phyloP scores from a whole-genome alignment of 805 yeast genomes.

The Saccharomycopsis fermentans region DNA sequence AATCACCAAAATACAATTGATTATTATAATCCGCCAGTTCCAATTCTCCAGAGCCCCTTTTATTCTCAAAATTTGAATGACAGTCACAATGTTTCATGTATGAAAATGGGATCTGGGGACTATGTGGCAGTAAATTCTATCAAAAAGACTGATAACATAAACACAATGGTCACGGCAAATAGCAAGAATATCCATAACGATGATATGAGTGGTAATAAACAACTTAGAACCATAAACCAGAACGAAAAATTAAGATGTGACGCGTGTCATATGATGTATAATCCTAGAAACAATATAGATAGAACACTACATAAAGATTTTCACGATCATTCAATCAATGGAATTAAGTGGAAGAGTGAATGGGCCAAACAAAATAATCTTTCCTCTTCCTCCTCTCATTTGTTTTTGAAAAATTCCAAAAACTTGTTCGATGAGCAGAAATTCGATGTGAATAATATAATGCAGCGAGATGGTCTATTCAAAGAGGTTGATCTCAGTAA shows the following conservation, averaged over 20 bases:
- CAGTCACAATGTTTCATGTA: not conserved
- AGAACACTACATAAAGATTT: conserved; percentile 38
- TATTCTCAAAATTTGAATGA: not conserved
- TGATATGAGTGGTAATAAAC: not conserved
- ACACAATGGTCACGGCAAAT: not conserved
- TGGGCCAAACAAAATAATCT: conserved; percentile 28
- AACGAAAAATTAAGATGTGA: conserved; percentile 25
- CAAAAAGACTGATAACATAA: not conserved
- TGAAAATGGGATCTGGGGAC: not conserved
- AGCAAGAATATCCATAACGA: not conserved
- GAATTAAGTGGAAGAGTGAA: conserved; percentile 36
- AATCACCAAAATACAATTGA: not conserved
- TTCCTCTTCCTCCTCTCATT: not conserved
- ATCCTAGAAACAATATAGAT: conserved; percentile 33
- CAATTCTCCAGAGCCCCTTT: not conserved
- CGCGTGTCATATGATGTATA: conserved; percentile 46
- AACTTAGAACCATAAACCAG: not conserved
- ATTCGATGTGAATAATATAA: not conserved
- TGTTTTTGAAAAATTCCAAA: conserved; percentile 10
- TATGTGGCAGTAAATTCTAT: not conserved
- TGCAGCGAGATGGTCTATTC: conserved; percentile 23
- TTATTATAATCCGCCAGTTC: not conserved
- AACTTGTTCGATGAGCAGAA: conserved; percentile 1
- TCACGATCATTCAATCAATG: conserved; percentile 40
- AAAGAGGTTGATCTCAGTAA: conserved; percentile 28